Conservation (phyloP, 768 basidiomycete genomes). For the Lactarius deliciosus region DNA sequence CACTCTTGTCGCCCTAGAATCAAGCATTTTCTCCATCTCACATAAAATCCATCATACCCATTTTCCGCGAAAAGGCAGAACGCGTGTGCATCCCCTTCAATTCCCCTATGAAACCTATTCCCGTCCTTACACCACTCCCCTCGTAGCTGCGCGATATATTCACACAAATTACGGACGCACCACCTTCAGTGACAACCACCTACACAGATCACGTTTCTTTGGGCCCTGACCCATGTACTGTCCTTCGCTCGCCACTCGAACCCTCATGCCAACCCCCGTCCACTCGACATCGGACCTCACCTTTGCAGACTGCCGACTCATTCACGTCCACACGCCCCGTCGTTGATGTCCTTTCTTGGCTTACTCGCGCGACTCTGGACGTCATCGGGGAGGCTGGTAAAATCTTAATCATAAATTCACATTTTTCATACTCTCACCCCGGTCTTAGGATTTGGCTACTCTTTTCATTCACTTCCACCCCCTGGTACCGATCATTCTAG, state of each 20-base stretch:
- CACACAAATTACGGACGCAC: conserved; percentile 32
- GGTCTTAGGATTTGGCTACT: conserved; percentile 51
- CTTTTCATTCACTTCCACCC: conserved; percentile 51
- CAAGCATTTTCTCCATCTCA: conserved; percentile 53
- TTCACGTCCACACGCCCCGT: conserved; percentile 27
- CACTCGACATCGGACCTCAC: conserved; percentile 11
- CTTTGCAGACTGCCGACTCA: conserved; percentile 21
- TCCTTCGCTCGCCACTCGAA: conserved; percentile 20
- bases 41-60: conserved; percentile 50
- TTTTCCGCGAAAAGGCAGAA: conserved; percentile 62
- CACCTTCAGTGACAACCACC: neutral
- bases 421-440: neutral
- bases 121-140: conserved; percentile 6
- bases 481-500: conserved; percentile 38
- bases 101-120: neutral
- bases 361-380: conserved; percentile 69
- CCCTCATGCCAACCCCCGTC: conserved; percentile 13
- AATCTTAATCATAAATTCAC: conserved; percentile 9
- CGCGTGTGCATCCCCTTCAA: conserved; percentile 36
- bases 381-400: conserved; percentile 71
- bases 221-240: conserved; percentile 12
- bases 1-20: conserved; percentile 35
- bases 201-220: neutral
- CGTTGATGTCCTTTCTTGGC: conserved; percentile 63
- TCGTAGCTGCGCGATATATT: conserved; percentile 50